phyloP scores from a whole-genome alignment of 768 basidiomycete species.

The Erythrobasidium yunnanense region DNA sequence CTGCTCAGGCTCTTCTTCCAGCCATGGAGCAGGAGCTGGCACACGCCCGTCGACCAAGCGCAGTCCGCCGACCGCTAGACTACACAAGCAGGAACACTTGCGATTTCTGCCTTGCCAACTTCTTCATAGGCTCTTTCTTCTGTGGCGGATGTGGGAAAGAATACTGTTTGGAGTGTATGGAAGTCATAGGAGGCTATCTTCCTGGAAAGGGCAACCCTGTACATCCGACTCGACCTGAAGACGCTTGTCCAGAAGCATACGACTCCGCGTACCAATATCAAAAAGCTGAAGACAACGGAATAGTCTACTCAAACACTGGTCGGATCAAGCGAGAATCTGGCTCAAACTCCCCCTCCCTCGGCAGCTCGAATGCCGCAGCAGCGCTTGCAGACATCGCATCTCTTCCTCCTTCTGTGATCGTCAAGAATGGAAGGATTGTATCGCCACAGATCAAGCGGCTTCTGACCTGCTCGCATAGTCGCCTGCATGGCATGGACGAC shows the following conservation, averaged over 20 bases:
- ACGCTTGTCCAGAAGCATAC: too few species aligned
- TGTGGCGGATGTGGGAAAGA: conserved; percentile 14
- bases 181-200: neutral
- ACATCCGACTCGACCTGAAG: neutral
- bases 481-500: neutral
- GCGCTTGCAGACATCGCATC: neutral
- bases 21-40: neutral
- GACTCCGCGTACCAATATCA: neutral
- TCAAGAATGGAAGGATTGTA: neutral
- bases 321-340: too few species aligned
- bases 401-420: neutral
- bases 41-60: neutral
- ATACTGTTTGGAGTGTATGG: conserved; percentile 5
- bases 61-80: neutral
- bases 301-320: neutral
- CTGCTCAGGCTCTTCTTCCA: neutral
- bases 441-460: neutral
- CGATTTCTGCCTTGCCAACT: neutral
- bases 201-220: neutral
- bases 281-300: neutral
- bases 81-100: neutral
- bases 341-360: neutral
- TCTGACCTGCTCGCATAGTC: neutral
- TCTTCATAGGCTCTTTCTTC: conserved; percentile 1
- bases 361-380: neutral